These are phyloP conservation scores for Xylariaceae sp. DNA, from an alignment of 2,329 filamentous ascomycete species.

Conservation along the genomic window DNA sequence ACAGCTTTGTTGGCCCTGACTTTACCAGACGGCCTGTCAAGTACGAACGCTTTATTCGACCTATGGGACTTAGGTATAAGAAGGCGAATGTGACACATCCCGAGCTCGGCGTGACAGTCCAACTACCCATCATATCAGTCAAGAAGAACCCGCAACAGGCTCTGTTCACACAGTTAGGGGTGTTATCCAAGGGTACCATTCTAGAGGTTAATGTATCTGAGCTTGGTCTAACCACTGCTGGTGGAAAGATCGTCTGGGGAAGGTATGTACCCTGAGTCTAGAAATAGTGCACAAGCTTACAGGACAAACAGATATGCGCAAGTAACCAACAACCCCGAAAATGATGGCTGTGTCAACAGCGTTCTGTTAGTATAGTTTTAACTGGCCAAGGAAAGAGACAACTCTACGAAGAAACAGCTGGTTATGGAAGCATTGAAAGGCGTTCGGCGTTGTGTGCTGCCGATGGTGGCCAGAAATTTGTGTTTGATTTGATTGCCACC, in stretches of 20 bases:
- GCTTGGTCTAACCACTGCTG: conserved; percentile 82
- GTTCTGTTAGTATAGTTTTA: conserved; percentile 22
- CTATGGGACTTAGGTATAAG: conserved; percentile 72
- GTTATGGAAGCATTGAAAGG: neutral
- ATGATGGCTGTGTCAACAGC: conserved; percentile 41
- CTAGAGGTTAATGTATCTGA: conserved; percentile 88
- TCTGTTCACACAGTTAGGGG: conserved; percentile 87
- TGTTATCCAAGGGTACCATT: conserved; percentile 78
- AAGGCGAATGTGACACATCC: conserved; percentile 73
- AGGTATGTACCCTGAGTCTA: conserved; percentile 21
- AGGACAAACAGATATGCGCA: conserved; percentile 17
- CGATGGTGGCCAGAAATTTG: no score
- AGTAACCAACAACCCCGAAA: conserved; percentile 42
- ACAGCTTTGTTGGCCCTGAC: conserved; percentile 81
- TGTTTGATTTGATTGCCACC: no score
- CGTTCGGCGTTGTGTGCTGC: neutral
- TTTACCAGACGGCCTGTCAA: conserved; percentile 86
- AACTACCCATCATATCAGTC: conserved; percentile 67
- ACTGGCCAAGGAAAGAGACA: neutral
- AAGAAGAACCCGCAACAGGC: conserved; percentile 77
- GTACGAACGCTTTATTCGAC: conserved; percentile 61
- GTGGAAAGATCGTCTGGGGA: conserved; percentile 92
- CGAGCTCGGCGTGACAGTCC: conserved; percentile 80
- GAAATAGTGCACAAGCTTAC: conserved; percentile 14
- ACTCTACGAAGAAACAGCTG: neutral